Base-by-base conservation (phyloP, 306 rosid genomes). In the Oemleria cerasiformis region DNA sequence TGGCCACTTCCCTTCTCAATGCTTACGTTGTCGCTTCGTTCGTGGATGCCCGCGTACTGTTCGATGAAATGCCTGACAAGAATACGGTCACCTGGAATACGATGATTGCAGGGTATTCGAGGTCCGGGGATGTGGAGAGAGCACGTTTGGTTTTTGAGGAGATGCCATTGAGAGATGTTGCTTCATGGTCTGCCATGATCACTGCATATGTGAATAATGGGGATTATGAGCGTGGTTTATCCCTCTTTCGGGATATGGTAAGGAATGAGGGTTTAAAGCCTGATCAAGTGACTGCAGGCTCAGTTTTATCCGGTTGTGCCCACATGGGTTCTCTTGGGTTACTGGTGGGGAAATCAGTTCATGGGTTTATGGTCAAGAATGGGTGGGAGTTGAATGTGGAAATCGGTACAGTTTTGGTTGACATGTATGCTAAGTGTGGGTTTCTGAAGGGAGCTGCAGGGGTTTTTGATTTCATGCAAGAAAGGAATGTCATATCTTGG, bases 301-400 rank as follows among this genome's bases (percentile, higher is more conserved):
- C 83, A 11, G 78, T 84, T 80, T 70, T 90, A 53, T 84, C 84
- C 3, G 85, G 78, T 9, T 90, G 89, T 79, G 66, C 84, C 55
- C 80, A 79, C 63, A 64, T 84, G 84, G 86, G 89, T 40, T 60
- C 74, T 73, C 45, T 62, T 73, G 92, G 86, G 45, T 77, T 81
- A 40, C 74, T 90, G 60, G 70, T 67, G 25, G 93, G 93, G 43
- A 84, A 84, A 81, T 90, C 96, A 8, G 75, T 87, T 74, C 96
- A 90, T 65, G 86, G 91, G 21, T 87, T 78, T 67, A 44, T 82
- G 0, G 73, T 74, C 67, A 84, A 71, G 68, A 88, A 87, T 74
- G 80, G 76, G 40, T 86, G 89, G 93, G 78, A 82, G 40, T 68
- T 81, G 78, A 79, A 76, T 73, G 77, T 65, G 50, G 84, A 86